Conservation (phyloP, 208 protist species). For the Novymonas esmeraldas region DNA sequence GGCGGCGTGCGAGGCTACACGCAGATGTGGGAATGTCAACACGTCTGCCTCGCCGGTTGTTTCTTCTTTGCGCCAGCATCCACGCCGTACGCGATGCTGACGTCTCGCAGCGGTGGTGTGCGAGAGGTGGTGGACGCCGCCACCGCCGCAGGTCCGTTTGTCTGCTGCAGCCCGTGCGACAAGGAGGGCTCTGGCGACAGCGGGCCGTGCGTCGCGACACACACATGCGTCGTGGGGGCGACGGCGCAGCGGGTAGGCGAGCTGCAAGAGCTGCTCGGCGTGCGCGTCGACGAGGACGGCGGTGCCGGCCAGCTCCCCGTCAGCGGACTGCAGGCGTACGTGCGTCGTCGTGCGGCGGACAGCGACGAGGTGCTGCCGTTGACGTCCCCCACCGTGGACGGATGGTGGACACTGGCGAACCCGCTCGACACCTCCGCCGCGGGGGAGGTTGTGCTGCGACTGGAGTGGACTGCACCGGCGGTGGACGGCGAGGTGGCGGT, state of each 20-base stretch:
- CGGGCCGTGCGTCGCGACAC: too few relatives aligned
- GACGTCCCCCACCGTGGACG: neutral
- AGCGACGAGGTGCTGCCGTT: conserved; percentile 3
- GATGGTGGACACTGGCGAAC: conserved; percentile 5
- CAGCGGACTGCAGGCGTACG: neutral
- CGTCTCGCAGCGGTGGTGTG: conserved; percentile 15
- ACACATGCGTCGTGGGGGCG: neutral
- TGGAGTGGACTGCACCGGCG: conserved; percentile 6
- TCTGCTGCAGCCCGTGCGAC: neutral
- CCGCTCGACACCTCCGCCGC: conserved; percentile 5
- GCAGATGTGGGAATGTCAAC: conserved; percentile 12
- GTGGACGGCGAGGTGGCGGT: neutral
- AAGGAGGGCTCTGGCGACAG: neutral
- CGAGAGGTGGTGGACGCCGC: neutral
- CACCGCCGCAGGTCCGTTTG: conserved; percentile 3
- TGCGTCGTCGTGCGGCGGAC: neutral
- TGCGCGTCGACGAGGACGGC: neutral
- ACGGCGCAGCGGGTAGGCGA: neutral
- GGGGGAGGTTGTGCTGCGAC: conserved; percentile 2
- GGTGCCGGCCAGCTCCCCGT: neutral
- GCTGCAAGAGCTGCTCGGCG: conserved; percentile 7
- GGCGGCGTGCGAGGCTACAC: neutral
- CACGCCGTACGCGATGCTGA: conserved; percentile 12
- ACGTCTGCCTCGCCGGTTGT: conserved; percentile 20
- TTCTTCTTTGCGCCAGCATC: conserved; percentile 20